Evolutionary conservation across 108 stramenopile genomes (phyloP).

Genomic region (Phaeodactylum tricornutum): DNA sequence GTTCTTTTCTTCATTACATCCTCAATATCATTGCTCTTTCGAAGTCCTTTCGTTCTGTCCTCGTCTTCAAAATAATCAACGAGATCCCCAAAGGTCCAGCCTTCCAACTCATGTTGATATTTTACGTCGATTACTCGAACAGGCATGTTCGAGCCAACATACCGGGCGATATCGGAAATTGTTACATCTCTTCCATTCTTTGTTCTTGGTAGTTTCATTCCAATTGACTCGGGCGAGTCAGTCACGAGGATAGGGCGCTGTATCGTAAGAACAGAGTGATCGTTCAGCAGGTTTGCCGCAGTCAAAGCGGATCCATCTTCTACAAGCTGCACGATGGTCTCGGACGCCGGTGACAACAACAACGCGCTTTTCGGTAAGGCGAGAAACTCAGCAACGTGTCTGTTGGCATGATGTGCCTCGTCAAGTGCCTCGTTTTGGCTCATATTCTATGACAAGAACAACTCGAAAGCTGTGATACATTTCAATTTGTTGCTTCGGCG

Average conservation of each 20-base stretch:
- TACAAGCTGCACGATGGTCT: background rate
- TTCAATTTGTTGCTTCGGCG: too few relatives aligned
- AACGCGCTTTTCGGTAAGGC: too few relatives aligned
- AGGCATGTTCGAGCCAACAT: constrained; percentile 25
- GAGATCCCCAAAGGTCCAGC: constrained; percentile 43
- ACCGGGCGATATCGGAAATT: constrained; percentile 29
- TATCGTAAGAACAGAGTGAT: constrained; percentile 6
- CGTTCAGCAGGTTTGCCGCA: background rate
- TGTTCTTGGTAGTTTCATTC: constrained; percentile 17
- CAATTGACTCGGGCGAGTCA: constrained; percentile 45
- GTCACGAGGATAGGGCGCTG: constrained; percentile 27
- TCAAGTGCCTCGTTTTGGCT: too few relatives aligned
- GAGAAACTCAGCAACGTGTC: too few relatives aligned
- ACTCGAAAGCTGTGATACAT: too few relatives aligned
- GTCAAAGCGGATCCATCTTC: background rate
- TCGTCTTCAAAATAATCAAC: constrained; percentile 53
- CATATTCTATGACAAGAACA: too few relatives aligned
- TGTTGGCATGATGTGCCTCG: too few relatives aligned
- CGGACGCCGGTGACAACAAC: too few relatives aligned
- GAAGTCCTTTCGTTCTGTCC: constrained; percentile 9
- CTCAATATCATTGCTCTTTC: background rate
- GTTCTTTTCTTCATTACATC: background rate
- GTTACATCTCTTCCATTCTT: constrained; percentile 5
- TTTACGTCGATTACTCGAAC: constrained; percentile 46
- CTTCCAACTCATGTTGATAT: constrained; percentile 40